A percentile compares a stretch with the other conserved stretches of the same genome.
Conservation (phyloP, 148 eudicot genomes). For the Arctostaphylos glauca region DNA sequence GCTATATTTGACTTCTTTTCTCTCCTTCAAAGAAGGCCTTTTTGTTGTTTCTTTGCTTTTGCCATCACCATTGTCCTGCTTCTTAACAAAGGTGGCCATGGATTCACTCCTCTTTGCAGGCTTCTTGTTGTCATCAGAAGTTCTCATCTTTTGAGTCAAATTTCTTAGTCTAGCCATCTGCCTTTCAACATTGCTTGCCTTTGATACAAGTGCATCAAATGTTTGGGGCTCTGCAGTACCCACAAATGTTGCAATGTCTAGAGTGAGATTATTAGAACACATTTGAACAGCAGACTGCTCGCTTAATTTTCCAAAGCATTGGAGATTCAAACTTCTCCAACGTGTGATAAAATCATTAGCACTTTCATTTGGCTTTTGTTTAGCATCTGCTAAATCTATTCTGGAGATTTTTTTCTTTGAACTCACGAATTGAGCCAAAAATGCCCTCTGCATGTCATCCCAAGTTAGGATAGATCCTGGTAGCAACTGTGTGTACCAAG, state of each 20-base stretch:
- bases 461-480: neutral
- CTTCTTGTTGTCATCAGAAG: neutral
- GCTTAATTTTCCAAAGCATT: neutral
- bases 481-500: neutral
- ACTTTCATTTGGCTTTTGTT: constrained; percentile 6
- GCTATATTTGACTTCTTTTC: too few relatives aligned
- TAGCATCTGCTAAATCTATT: neutral
- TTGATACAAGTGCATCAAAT: neutral
- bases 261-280: neutral
- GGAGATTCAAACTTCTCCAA: neutral
- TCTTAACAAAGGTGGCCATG: too few relatives aligned
- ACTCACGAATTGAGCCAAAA: neutral
- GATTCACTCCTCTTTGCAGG: too few relatives aligned
- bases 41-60: too few relatives aligned
- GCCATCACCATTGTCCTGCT: too few relatives aligned
- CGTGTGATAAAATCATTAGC: constrained; percentile 1
- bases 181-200: constrained; percentile 1
- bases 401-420: neutral
- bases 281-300: neutral
- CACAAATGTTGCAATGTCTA: neutral
- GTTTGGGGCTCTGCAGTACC: neutral
- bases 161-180: neutral
- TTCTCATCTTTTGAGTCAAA: neutral
- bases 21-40: too few relatives aligned
- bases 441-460: neutral